Evolutionary conservation across 345 rosid species (phyloP).

Genomic region (Corymbia maculata): DNA sequence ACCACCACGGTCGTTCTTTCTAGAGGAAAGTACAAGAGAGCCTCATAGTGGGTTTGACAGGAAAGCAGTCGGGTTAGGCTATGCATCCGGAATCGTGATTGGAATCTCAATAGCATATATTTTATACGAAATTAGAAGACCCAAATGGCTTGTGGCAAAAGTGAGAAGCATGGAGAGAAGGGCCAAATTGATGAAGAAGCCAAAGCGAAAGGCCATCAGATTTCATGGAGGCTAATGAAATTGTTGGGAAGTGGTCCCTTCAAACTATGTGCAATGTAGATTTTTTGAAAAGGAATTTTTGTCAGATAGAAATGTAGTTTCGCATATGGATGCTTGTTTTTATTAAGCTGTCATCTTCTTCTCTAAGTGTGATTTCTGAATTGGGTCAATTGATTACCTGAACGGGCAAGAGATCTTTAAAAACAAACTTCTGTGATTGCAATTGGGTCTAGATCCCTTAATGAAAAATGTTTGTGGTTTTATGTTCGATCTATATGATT

Average conservation of each 20-base stretch:
- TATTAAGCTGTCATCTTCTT: too few species aligned
- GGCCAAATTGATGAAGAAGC: not conserved
- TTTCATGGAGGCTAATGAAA: not conserved
- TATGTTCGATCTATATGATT: too few species aligned
- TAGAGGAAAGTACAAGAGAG: not conserved
- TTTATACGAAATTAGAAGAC: not conserved
- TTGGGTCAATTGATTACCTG: too few species aligned
- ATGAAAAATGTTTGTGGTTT: too few species aligned
- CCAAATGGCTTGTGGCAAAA: not conserved
- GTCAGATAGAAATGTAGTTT: not conserved
- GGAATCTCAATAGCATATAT: not conserved
- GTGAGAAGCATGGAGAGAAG: not conserved
- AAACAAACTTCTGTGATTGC: too few species aligned
- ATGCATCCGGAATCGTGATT: not conserved
- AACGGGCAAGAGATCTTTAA: too few species aligned
- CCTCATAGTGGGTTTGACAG: not conserved
- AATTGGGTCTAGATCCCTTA: too few species aligned
- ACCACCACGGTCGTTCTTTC: not conserved
- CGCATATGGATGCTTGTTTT: not conserved
- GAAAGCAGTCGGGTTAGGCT: not conserved
- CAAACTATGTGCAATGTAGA: not conserved
- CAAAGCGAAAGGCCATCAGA: not conserved
- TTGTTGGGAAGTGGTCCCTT: not conserved
- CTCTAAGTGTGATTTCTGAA: too few species aligned
- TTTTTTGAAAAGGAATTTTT: not conserved